phyloP scores from a whole-genome alignment of 1,284 basidiomycete species.

The Melanopsichium pennsylvanicum region DNA sequence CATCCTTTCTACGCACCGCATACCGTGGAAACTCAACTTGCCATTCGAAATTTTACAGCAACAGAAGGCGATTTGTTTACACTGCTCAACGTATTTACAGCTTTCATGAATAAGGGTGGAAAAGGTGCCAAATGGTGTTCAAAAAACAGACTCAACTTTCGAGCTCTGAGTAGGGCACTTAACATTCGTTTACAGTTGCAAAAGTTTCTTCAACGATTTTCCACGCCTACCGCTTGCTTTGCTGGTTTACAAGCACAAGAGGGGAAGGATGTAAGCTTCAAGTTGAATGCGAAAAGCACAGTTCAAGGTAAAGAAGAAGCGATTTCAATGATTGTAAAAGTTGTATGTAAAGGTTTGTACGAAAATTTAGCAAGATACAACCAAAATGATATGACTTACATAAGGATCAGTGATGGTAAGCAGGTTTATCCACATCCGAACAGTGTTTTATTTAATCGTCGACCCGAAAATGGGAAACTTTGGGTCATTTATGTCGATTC shows the following conservation, averaged over 20 bases:
- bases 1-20: constrained; percentile 50
- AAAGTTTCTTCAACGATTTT: constrained; percentile 90
- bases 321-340: constrained; percentile 73
- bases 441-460: constrained; percentile 91
- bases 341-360: constrained; percentile 91
- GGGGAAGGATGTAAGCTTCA: no score
- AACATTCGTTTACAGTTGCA: constrained; percentile 90
- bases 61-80: constrained; percentile 97
- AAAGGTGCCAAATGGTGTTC: constrained; percentile 88
- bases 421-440: constrained; percentile 85
- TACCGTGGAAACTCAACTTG: constrained; percentile 84
- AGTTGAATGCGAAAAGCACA: constrained; percentile 64
- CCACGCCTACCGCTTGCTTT: no score
- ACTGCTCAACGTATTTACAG: constrained; percentile 90
- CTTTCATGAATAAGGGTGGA: constrained; percentile 79
- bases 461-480: constrained; percentile 75
- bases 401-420: constrained; percentile 77
- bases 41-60: constrained; percentile 91
- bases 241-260: no score
- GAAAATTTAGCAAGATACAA: constrained; percentile 77
- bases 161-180: constrained; percentile 87
- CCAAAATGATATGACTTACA: constrained; percentile 72
- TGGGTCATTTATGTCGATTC: constrained; percentile 97
- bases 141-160: constrained; percentile 87
- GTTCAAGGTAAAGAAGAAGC: constrained; percentile 72